These are phyloP conservation scores for Zygoascus ofunaensis DNA, from an alignment of 805 yeast species.

Conservation along the genomic window DNA sequence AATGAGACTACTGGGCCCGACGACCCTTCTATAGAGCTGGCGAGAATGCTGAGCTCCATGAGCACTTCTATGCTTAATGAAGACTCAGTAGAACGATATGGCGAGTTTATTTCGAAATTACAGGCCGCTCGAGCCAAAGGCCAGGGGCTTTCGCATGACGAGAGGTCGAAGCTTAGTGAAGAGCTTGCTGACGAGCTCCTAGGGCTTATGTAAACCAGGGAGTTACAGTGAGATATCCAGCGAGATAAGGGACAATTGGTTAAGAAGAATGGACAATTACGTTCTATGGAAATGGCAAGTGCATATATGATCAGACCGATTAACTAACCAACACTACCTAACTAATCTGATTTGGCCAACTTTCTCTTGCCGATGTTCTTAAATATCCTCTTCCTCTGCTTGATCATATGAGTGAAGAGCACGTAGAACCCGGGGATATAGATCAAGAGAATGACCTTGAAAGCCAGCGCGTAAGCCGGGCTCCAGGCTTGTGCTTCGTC, in stretches of 20 bases:
- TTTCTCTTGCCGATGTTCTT: slow-evolving; percentile 22
- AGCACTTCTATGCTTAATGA: slow-evolving; percentile 2
- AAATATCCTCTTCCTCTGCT: slow-evolving; percentile 68
- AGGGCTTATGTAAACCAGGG: slow-evolving; percentile 6
- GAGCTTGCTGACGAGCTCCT: slow-evolving; percentile 27
- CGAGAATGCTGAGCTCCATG: background rate
- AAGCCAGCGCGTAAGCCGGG: slow-evolving; percentile 43
- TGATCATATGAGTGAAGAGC: slow-evolving; percentile 79
- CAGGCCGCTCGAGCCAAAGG: slow-evolving; percentile 10
- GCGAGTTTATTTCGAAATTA: slow-evolving; percentile 23
- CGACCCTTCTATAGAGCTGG: slow-evolving; percentile 3
- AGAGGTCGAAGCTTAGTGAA: slow-evolving; percentile 27
- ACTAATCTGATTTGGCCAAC: slow-evolving; percentile 4
- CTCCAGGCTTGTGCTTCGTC: slow-evolving; percentile 46
- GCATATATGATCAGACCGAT: too few relatives aligned
- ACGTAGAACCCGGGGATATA: slow-evolving; percentile 85
- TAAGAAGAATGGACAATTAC: too few relatives aligned
- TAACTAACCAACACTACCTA: too few relatives aligned
- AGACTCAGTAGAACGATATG: slow-evolving; percentile 23
- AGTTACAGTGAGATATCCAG: too few relatives aligned
- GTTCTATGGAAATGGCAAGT: too few relatives aligned
- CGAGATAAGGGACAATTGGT: too few relatives aligned
- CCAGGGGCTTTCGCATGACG: slow-evolving; percentile 21
- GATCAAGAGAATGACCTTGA: slow-evolving; percentile 49
- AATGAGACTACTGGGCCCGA: slow-evolving; percentile 3